A percentile compares a stretch with the other conserved stretches of the same genome.
Evolutionary conservation across 179 eudicot species (phyloP).

Genomic region (Pouteria campechiana): DNA sequence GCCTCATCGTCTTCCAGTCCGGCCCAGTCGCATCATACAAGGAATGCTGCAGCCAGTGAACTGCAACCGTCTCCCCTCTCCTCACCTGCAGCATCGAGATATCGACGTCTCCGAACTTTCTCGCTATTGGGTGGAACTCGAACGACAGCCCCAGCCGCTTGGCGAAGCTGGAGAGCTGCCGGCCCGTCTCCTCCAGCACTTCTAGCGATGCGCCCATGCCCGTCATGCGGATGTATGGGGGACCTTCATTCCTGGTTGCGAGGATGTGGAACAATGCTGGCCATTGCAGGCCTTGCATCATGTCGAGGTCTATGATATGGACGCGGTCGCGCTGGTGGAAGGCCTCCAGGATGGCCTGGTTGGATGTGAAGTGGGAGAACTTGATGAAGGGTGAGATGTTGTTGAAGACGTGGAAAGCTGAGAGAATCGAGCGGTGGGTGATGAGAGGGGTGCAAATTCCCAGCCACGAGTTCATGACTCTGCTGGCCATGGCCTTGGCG

Average conservation of each 20-base stretch:
- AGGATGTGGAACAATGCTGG: slow-evolving; percentile 43
- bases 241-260: slow-evolving; percentile 34
- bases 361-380: slow-evolving; percentile 43
- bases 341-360: slow-evolving; percentile 41
- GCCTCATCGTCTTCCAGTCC: slow-evolving; percentile 35
- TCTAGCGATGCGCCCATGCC: slow-evolving; percentile 30
- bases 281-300: slow-evolving; percentile 51
- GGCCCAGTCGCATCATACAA: slow-evolving; percentile 38
- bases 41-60: slow-evolving; percentile 42
- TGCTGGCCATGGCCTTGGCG: slow-evolving; percentile 32
- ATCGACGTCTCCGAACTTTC: slow-evolving; percentile 21
- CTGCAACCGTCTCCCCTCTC: slow-evolving; percentile 21
- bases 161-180: slow-evolving; percentile 30
- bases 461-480: slow-evolving; percentile 38
- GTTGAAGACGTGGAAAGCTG: slow-evolving; percentile 32
- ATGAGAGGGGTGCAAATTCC: slow-evolving; percentile 31
- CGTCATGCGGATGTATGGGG: slow-evolving; percentile 31
- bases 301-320: slow-evolving; percentile 39
- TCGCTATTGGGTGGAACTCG: slow-evolving; percentile 29
- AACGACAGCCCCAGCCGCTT: slow-evolving; percentile 29
- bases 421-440: slow-evolving; percentile 11
- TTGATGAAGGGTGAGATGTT: slow-evolving; percentile 32
- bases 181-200: slow-evolving; percentile 25
- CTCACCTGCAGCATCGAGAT: slow-evolving; percentile 12
- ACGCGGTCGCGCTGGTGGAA: slow-evolving; percentile 22